Evolutionary conservation across 805 yeast genomes (phyloP), one percentile per base, ranked within the genome.

Genomic region (Suhomyces tanzawaensis): DNA sequence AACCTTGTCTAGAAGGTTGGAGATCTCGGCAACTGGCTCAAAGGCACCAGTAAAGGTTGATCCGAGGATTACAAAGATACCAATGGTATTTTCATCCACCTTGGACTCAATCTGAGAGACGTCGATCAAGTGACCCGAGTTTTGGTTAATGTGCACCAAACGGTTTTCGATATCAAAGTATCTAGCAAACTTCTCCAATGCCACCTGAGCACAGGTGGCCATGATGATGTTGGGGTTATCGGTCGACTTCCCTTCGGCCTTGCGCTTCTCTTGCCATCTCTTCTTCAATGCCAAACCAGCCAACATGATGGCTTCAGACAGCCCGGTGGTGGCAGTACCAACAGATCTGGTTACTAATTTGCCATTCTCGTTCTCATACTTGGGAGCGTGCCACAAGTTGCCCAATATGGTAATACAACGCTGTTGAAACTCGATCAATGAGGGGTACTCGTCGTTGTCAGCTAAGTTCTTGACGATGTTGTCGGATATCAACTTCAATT

Each of bases 121-220:
- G 55, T 85, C 90, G 52, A 89, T 69, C 42, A 81, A 69, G 61
- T 82, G 85, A 48, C 80, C 77, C 32, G 80, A 69, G 32, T 74
- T 71, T 35, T 68, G 72, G 17, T 72, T 69, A 19, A 87, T 87
- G 11, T 83, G 81, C 42, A 90, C 73, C 46, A 86, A 60, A 50
- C 95, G 73, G 45, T 85, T 76, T 57, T 89, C 96, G 32, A 89
- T 96, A 52, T 89, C 96, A 62, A 89, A 90, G 65, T 89, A 89
- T 35, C 95, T 72, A 12, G 96, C 96, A 64, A 90, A 90, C 67
- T 89, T 89, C 65, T 89, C 96, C 52, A 90, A 70, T 0, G 96
- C 96, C 32, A 90, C 96, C 65, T 89, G 97, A 38, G 91, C 93
- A 61, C 91, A 86, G 23, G 91, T 71, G 7, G 95, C 95, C 96